Evolutionary conservation across 352 stramenopile genomes (phyloP), one percentile per base, ranked within the genome.

Genomic region (Plasmopara viticola): DNA sequence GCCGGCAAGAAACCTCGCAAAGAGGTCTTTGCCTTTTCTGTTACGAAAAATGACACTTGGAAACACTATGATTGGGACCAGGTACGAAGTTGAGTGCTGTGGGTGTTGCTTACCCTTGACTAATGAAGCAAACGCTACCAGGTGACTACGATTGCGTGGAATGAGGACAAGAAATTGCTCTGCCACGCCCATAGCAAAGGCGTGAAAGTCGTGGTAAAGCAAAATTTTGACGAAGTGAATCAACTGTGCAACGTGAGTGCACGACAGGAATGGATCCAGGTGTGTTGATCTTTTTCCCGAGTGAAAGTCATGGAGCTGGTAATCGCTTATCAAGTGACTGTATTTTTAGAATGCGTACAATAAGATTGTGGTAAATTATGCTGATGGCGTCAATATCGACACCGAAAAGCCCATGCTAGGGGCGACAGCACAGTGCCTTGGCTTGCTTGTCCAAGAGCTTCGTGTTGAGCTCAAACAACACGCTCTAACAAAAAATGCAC

Each of bases 301-400:
- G 25, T 3, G 20, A 25, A 25, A 25, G 3, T 25, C 20, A 25
- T 25, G 20, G 20, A 25, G 20, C 20, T 25, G 20, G 20, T 25
- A 25, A 25, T 25, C 3, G 10, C 9, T 9, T 6, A 37, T 45
- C 13, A 14, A 35, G 1, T 56, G 8, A 31, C 48, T 30, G 25
- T 9, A 17, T 35, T 3, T 17, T 35, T 44, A 84, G 66, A 51
- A 57, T 13, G 77, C 72, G 14, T 89, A 89, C 66, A 50, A 63
- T 10, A 71, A 63, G 17, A 88, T 90, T 35, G 65, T 84, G 13
- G 30, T 53, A 20, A 90, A 86, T 48, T 84, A 83, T 40, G 78
- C 82, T 2, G 82, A 93, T 44, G 82, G 82, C 8, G 79, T 93
- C 39, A 93, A 93, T 44, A 87, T 93, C 35, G 82, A 93, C 52